Percentiles rank a stretch among this genome's conserved stretches.
Evolutionary conservation across 805 yeast species (phyloP).

Genomic region (Cyberlindnera euphorbiiphila): DNA sequence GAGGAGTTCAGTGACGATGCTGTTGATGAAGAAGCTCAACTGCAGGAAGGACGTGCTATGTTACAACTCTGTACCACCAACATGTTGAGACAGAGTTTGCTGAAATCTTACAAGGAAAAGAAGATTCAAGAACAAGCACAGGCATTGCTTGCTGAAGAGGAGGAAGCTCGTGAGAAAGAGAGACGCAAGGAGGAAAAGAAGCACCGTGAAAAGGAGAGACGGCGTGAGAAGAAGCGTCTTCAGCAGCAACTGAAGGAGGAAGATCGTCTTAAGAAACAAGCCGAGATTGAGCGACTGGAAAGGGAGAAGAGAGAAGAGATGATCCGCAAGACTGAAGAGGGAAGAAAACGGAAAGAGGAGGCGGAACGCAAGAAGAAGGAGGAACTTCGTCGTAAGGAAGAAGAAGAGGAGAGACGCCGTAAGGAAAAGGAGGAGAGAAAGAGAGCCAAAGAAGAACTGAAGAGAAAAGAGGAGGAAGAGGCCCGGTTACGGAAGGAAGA

Average conservation of each 20-base stretch:
- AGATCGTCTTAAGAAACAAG: constrained; percentile 43
- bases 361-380: constrained; percentile 39
- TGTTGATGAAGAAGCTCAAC: constrained; percentile 57
- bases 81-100: constrained; percentile 66
- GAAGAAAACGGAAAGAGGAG: constrained; percentile 37
- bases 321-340: constrained; percentile 41
- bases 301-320: constrained; percentile 34
- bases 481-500: constrained; percentile 33
- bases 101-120: constrained; percentile 74
- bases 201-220: constrained; percentile 52
- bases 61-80: constrained; percentile 78
- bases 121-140: constrained; percentile 71
- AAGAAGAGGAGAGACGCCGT: constrained; percentile 35
- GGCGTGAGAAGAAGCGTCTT: constrained; percentile 62
- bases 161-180: constrained; percentile 62
- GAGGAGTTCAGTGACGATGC: constrained; percentile 35
- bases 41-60: constrained; percentile 76
- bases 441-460: constrained; percentile 37
- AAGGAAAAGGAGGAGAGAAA: constrained; percentile 27
- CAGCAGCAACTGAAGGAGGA: constrained; percentile 56
- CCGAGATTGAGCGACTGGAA: constrained; percentile 37
- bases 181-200: constrained; percentile 66
- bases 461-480: constrained; percentile 31
- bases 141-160: constrained; percentile 62
- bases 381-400: constrained; percentile 34